Evolutionary conservation across 2,329 filamentous ascomycete genomes (phyloP), one percentile per base, ranked within the genome.

Genomic region (Ceratocystis alfenasii): DNA sequence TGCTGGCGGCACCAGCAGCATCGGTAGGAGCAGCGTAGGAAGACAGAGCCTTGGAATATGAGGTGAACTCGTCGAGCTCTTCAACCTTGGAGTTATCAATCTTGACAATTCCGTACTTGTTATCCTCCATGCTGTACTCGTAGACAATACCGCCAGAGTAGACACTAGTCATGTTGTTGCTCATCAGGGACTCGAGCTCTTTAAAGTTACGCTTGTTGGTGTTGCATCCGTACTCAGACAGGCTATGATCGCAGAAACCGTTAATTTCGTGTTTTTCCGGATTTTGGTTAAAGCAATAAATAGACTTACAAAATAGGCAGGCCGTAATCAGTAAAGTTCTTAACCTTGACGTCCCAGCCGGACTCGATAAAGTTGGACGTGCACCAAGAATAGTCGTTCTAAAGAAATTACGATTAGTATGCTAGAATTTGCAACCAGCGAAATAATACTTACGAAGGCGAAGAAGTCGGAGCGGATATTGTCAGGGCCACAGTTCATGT

Each of bases 131-230:
- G 8, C 88, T 87, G 80, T 96, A 99, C 77, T 97, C 92, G 78
- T 96, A 99, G 75, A 96, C 89, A 48, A 99, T 83, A 75, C 94
- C 94, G 72, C 94, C 94, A 50, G 92, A 96, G 83, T 96, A 97
- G 72, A 96, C 91, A 20, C 76, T 71, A 6, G 87, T 91, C 93
- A 97, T 97, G 68, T 96, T 75, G 22, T 76, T 77, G 76, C 79
- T 83, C 87, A 96, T 97, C 67, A 99, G 81, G 59, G 92, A 81
- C 61, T 76, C 76, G 64, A 96, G 78, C 78, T 96, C 93, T 68
- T 85, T 80, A 73, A 96, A 99, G 72, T 87, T 79, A 71, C 93
- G 92, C 68, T 79, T 83, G 80, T 89, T 91, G 74, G 83, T 87
- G 77, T 74, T 90, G 80, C 94, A 99, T 69, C 94, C 94, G 74